Conservation (phyloP, 345 rosid genomes). For the Acer yangbiense region DNA sequence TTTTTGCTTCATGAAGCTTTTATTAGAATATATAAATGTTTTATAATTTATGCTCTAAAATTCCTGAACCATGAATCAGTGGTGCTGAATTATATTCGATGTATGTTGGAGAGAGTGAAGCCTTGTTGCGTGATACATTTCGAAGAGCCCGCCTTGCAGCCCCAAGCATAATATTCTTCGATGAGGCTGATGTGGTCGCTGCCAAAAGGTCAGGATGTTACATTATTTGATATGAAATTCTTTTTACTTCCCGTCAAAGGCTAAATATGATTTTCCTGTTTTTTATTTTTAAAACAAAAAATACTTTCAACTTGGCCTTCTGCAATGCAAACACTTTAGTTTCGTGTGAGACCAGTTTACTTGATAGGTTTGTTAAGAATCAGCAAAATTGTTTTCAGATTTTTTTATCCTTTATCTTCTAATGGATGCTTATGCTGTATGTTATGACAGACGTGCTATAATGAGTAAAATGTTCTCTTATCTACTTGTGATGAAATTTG, state of each 20-base stretch:
- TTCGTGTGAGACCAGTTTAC: background rate
- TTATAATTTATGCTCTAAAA: background rate
- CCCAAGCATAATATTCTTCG: constrained; percentile 94
- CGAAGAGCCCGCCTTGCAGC: constrained; percentile 89
- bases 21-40: background rate
- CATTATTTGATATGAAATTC: constrained; percentile 5
- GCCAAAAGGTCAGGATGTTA: constrained; percentile 61
- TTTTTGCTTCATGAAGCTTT: background rate
- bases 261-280: background rate
- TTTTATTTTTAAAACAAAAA: background rate
- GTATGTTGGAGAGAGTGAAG: constrained; percentile 99
- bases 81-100: constrained; percentile 93
- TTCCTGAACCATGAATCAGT: constrained; percentile 39
- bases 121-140: constrained; percentile 80
- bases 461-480: background rate
- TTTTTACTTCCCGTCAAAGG: background rate
- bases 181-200: constrained; percentile 92
- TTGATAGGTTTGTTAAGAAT: background rate
- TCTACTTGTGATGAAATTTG: background rate
- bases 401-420: background rate
- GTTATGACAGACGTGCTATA: background rate
- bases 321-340: background rate
- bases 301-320: background rate
- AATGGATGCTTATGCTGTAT: background rate
- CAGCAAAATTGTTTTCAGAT: too few species aligned